Evolutionary conservation across 495 filamentous ascomycete species (phyloP).

Genomic region (Parachaetomium inaequale): DNA sequence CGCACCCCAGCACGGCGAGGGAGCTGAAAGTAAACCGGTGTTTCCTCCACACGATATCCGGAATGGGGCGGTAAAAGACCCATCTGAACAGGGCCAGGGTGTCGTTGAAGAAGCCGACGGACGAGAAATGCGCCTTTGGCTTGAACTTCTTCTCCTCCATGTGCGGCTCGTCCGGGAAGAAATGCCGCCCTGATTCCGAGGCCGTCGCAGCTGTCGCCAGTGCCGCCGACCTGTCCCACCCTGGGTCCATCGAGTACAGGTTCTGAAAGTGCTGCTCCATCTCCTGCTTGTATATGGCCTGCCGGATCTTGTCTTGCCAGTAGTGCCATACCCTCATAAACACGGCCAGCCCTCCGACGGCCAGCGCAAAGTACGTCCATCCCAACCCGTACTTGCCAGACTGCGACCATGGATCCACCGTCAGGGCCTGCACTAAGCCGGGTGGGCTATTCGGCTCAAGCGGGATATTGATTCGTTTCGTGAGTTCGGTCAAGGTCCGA

Average conservation of each 20-base stretch:
- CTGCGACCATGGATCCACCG: slow-evolving; percentile 71
- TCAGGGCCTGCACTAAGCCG: slow-evolving; percentile 67
- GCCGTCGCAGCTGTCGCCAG: slow-evolving; percentile 61
- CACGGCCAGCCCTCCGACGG: slow-evolving; percentile 60
- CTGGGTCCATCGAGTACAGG: slow-evolving; percentile 52
- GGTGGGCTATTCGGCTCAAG: slow-evolving; percentile 65
- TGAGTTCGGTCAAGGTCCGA: slow-evolving; percentile 43
- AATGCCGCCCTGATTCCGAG: slow-evolving; percentile 53
- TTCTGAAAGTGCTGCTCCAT: slow-evolving; percentile 54
- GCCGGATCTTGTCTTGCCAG: slow-evolving; percentile 83
- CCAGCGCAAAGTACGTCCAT: slow-evolving; percentile 80
- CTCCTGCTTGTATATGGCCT: slow-evolving; percentile 76
- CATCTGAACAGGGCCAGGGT: slow-evolving; percentile 72
- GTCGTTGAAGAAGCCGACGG: slow-evolving; percentile 68
- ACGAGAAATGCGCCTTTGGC: slow-evolving; percentile 65
- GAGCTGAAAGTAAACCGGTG: slow-evolving; percentile 71
- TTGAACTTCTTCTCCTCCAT: slow-evolving; percentile 50
- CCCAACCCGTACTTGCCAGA: slow-evolving; percentile 85
- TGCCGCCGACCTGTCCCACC: slow-evolving; percentile 63
- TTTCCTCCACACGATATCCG: slow-evolving; percentile 59
- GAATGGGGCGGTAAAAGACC: slow-evolving; percentile 82
- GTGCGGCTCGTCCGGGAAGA: slow-evolving; percentile 59
- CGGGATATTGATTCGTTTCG: slow-evolving; percentile 71
- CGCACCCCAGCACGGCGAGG: slow-evolving; percentile 61
- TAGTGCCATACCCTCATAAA: slow-evolving; percentile 72